A percentile compares a stretch with the other conserved stretches of the same genome.
These are phyloP conservation scores for Solanum dulcamara DNA, from an alignment of 257 asterid genomes.

Conservation along the genomic window DNA sequence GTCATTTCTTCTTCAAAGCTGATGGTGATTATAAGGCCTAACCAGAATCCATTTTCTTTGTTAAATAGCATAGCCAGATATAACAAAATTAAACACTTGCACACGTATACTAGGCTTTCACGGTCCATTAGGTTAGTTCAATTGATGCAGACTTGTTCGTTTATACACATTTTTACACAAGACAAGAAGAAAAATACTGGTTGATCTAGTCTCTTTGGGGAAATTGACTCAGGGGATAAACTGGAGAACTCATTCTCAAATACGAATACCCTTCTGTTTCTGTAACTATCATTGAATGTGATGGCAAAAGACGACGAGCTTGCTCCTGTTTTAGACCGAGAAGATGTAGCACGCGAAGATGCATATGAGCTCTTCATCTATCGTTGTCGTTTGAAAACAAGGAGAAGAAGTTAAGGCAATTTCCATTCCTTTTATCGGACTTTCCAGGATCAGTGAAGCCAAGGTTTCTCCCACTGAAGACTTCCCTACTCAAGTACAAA, in stretches of 20 bases:
- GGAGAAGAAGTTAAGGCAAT: constrained; percentile 25
- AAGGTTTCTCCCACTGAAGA: neutral
- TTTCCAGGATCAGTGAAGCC: constrained; percentile 14
- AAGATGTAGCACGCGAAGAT: constrained; percentile 2
- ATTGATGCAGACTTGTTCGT: neutral
- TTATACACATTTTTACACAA: constrained; percentile 31
- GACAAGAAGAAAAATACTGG: constrained; percentile 36
- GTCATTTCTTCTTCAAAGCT: too few species aligned
- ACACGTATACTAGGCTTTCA: constrained; percentile 25
- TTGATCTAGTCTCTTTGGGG: constrained; percentile 1
- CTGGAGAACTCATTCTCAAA: neutral
- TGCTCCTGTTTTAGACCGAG: constrained; percentile 29
- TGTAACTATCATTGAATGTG: constrained; percentile 10
- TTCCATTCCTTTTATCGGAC: constrained; percentile 44
- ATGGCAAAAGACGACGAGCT: constrained; percentile 13
- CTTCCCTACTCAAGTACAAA: neutral
- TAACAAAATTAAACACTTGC: constrained; percentile 43
- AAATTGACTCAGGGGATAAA: neutral
- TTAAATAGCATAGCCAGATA: constrained; percentile 45
- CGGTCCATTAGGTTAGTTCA: constrained; percentile 9
- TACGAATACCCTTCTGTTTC: constrained; percentile 6
- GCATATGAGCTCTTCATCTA: constrained; percentile 13
- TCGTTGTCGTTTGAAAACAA: constrained; percentile 5
- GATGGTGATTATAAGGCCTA: constrained; percentile 60
- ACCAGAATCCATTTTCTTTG: constrained; percentile 49